Evolutionary conservation across 345 rosid species (phyloP).

Genomic region (Rubroshorea leprosula): DNA sequence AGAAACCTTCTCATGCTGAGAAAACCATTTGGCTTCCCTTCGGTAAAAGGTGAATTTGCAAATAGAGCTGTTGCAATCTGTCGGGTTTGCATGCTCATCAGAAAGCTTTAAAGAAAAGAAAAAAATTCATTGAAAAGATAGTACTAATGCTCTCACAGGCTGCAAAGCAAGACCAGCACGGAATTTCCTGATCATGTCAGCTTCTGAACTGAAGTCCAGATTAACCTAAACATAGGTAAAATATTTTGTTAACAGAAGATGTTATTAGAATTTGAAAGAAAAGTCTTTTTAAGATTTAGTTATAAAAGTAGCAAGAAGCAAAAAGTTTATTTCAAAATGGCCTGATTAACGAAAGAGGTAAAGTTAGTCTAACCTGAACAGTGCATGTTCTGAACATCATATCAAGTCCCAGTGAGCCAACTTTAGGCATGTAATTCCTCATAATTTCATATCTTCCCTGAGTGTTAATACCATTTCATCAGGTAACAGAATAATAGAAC

Average conservation of each 20-base stretch:
- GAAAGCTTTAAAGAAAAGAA: slow-evolving; percentile 19
- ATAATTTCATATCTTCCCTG: slow-evolving; percentile 98
- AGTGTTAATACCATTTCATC: slow-evolving; percentile 27
- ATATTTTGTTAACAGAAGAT: slow-evolving; percentile 12
- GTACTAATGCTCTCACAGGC: slow-evolving; percentile 55
- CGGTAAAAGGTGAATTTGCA: slow-evolving; percentile 97
- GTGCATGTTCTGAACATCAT: slow-evolving; percentile 99
- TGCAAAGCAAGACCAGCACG: slow-evolving; percentile 96
- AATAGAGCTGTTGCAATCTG: slow-evolving; percentile 98
- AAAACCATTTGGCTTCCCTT: slow-evolving; percentile 95
- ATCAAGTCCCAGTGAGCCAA: slow-evolving; percentile 90
- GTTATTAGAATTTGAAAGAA: background rate
- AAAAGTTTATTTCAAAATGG: slow-evolving; percentile 9
- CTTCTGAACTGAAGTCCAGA: slow-evolving; percentile 92
- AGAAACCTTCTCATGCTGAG: slow-evolving; percentile 94
- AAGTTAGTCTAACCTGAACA: slow-evolving; percentile 67
- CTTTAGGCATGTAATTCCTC: slow-evolving; percentile 99
- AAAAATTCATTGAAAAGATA: slow-evolving; percentile 16
- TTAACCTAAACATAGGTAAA: too few relatives aligned
- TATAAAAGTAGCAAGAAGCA: background rate
- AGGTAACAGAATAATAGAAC: slow-evolving; percentile 11
- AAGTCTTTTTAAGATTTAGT: background rate
- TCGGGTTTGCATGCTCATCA: slow-evolving; percentile 29
- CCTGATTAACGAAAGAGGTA: slow-evolving; percentile 8
- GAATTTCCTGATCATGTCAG: slow-evolving; percentile 94